Conservation (phyloP, 179 eudicot genomes). For the Actinidia chinensis region DNA sequence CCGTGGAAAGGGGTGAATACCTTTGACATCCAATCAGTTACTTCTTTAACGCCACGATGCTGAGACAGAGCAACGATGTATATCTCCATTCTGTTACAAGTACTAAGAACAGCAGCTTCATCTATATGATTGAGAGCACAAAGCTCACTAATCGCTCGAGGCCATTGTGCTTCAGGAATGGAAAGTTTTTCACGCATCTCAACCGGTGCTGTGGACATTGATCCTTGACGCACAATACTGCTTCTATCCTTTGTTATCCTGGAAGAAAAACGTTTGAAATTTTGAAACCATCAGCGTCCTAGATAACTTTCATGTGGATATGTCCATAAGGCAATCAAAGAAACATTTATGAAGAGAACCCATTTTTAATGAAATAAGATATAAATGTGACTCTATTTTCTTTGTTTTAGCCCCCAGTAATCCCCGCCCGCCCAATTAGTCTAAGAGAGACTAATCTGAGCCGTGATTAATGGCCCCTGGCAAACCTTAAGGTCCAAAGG, state of each 20-base stretch:
- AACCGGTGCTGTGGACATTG: slow-evolving; percentile 38
- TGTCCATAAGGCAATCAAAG: neutral
- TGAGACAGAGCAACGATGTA: slow-evolving; percentile 40
- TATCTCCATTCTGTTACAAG: slow-evolving; percentile 42
- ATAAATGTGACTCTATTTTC: neutral
- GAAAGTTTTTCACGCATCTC: slow-evolving; percentile 41
- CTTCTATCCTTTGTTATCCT: slow-evolving; percentile 42
- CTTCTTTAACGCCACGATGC: slow-evolving; percentile 40
- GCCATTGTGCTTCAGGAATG: slow-evolving; percentile 36
- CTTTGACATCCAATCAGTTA: slow-evolving; percentile 47
- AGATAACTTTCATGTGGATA: neutral
- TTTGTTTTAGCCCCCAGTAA: too few species aligned
- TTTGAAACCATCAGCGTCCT: neutral
- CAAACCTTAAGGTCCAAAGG: too few species aligned
- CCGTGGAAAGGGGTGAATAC: slow-evolving; percentile 4
- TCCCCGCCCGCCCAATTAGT: too few species aligned
- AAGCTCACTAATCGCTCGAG: slow-evolving; percentile 34
- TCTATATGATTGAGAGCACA: slow-evolving; percentile 39
- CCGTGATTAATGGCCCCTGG: too few species aligned
- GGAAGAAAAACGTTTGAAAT: neutral
- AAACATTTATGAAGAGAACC: neutral
- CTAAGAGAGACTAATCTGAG: too few species aligned
- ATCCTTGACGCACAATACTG: slow-evolving; percentile 37
- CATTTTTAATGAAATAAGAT: neutral
- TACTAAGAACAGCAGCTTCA: slow-evolving; percentile 41